Evolutionary conservation across 2,329 filamentous ascomycete species (phyloP), one percentile per base, ranked within the genome.

Genomic region (Aureobasidium pullulans): DNA sequence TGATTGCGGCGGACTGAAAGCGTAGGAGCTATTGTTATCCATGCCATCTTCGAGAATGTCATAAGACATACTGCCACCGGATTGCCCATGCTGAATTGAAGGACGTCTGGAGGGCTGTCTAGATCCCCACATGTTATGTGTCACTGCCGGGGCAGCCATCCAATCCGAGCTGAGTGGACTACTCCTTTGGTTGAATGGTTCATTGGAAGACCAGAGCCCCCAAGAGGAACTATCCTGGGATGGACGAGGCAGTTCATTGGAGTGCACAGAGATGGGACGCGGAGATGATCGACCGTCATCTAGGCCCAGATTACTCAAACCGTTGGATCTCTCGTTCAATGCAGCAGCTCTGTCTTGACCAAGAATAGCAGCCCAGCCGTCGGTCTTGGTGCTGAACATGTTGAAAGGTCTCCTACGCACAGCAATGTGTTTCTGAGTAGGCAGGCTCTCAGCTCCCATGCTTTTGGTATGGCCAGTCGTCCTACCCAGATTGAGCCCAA

Each of bases 31-130:
- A 79, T 76, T n/a, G 67, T 73, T 67, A 70, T 77, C 75, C 3
- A 71, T 69, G 50, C 83, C 80, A 29, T 78, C 77, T 31, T 80
- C 76, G 39, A 76, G 70, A 42, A 81, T 76, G 13, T 81, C 79
- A 56, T 82, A 74, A 2, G 81, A 77, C 15, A 85, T 72, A 62
- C 83, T 82, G 71, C 81, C 85, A 43, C 52, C 52, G 1, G 88
- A 86, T 1, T 88, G 90, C 11, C 88, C 89, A 66, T 85, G 82
- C 63, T 94, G 89, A 7, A 90, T 78, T 0, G 90, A 96, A 13
- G 89, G 89, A 37, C 92, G 83, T 52, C 92, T 83, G 36, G 91
- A 96, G 7, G 87, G 86, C 66, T 84, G 88, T 40, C 88, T 79
- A 5, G 89, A 88, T n/a, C 70, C 69, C 60, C 66, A 71, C n/a